Percentiles rank a stretch among this genome's conserved stretches.
These are phyloP conservation scores for Diplodia sapinea DNA, from an alignment of 2,329 filamentous ascomycete genomes.

Conservation along the genomic window DNA sequence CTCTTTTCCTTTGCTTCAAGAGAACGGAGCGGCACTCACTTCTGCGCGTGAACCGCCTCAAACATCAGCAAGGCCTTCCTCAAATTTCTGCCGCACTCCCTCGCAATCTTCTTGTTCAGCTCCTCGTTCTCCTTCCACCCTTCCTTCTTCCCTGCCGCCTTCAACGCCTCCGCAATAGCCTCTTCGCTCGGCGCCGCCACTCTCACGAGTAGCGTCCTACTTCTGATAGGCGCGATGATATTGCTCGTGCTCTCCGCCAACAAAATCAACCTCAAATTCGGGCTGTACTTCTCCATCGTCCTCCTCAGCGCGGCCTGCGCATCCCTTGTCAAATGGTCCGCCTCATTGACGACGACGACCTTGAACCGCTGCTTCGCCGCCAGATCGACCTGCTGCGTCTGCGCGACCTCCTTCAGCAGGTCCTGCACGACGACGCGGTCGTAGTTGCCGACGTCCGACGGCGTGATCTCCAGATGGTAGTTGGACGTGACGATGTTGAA, in stretches of 20 bases:
- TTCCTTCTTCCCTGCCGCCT: constrained; percentile 75
- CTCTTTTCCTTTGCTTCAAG: background rate
- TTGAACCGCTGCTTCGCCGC: constrained; percentile 92
- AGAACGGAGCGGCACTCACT: constrained; percentile 63
- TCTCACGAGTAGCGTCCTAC: constrained; percentile 85
- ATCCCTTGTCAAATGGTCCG: constrained; percentile 90
- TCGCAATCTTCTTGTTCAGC: constrained; percentile 83
- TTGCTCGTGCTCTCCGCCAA: constrained; percentile 96
- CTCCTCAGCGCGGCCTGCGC: constrained; percentile 92
- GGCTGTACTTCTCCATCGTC: constrained; percentile 99
- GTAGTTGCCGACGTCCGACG: constrained; percentile 94
- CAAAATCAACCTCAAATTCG: constrained; percentile 88
- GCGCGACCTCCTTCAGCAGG: constrained; percentile 93
- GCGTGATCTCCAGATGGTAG: constrained; percentile 98
- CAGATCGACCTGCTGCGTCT: constrained; percentile 98
- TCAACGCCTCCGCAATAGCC: constrained; percentile 81
- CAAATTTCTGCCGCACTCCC: constrained; percentile 88
- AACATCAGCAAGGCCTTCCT: constrained; percentile 93
- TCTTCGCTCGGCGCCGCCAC: constrained; percentile 86
- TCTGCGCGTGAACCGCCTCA: constrained; percentile 95
- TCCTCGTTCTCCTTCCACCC: constrained; percentile 77
- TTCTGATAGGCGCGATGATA: constrained; percentile 97
- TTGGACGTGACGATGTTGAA: constrained; percentile 98
- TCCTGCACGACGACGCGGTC: constrained; percentile 96
- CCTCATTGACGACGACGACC: constrained; percentile 98